These are phyloP conservation scores for Vanrija sp. DNA, from an alignment of 1,284 basidiomycete genomes.

Conservation along the genomic window DNA sequence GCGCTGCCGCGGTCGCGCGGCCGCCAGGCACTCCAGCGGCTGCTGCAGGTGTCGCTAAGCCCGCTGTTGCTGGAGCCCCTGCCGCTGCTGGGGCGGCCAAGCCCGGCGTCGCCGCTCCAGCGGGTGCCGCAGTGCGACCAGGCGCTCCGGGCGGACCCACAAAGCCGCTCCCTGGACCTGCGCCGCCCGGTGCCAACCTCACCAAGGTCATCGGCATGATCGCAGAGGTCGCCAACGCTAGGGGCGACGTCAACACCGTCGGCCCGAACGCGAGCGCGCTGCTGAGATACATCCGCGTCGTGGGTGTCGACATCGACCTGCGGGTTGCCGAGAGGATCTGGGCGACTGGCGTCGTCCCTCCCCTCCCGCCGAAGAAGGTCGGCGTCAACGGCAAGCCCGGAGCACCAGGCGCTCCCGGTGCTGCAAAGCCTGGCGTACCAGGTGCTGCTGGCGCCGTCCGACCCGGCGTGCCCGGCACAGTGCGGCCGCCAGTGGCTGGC, in stretches of 20 bases:
- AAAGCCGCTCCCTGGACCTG: conserved; percentile 31
- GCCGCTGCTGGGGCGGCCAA: neutral
- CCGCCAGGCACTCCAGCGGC: conserved; percentile 1
- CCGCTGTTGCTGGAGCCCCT: neutral
- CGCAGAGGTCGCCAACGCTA: conserved; percentile 43
- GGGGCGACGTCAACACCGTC: conserved; percentile 43
- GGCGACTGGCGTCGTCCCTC: conserved; percentile 42
- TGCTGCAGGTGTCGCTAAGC: neutral
- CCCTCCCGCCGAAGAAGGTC: conserved; percentile 12
- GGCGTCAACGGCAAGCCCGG: conserved; percentile 9
- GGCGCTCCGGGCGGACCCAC: neutral
- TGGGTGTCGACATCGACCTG: conserved; percentile 43
- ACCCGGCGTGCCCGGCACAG: neutral
- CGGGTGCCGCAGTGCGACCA: neutral
- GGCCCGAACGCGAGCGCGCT: conserved; percentile 41
- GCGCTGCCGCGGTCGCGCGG: neutral
- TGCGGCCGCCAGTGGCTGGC: neutral
- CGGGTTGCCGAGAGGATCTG: conserved; percentile 41
- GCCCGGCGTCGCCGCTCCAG: neutral
- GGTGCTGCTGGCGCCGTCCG: neutral
- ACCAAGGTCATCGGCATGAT: conserved; percentile 45
- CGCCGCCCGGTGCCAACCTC: conserved; percentile 41
- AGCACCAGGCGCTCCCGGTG: neutral
- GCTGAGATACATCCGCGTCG: conserved; percentile 42
- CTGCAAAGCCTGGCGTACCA: neutral